A percentile compares a stretch with the other conserved stretches of the same genome.
phyloP scores from a whole-genome alignment of 1,139 yeast genomes.

The Komagataea norvegica region DNA sequence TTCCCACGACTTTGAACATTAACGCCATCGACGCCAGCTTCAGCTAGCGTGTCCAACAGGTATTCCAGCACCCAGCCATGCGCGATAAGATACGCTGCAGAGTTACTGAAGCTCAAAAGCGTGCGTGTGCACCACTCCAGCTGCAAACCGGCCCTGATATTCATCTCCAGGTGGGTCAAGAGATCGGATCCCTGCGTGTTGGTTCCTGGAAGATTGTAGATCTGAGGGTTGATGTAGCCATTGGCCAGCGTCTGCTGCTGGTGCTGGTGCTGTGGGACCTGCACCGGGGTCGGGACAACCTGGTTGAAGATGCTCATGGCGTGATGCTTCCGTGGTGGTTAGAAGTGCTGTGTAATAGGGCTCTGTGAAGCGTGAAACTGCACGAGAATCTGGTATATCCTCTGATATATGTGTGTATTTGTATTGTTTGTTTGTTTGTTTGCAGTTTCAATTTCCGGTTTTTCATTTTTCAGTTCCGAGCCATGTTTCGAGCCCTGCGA shows the following conservation, averaged over 20 bases:
- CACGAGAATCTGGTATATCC: no score
- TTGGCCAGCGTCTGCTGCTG: conserved; percentile 1
- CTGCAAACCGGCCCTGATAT: conserved; percentile 20
- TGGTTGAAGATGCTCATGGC: conserved; percentile 7
- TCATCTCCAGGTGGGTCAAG: conserved; percentile 23
- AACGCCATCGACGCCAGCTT: conserved; percentile 14
- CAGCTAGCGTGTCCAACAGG: conserved; percentile 13
- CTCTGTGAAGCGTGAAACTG: no score
- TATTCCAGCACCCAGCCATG: conserved; percentile 24
- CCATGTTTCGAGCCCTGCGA: no score
- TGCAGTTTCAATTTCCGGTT: no score
- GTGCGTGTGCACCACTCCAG: conserved; percentile 25
- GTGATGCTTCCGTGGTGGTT: neutral
- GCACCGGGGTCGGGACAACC: conserved; percentile 11
- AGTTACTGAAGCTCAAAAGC: conserved; percentile 20
- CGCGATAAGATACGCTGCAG: conserved; percentile 19
- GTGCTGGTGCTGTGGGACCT: conserved; percentile 8
- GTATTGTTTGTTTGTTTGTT: no score
- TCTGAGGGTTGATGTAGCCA: conserved; percentile 5
- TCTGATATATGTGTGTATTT: no score
- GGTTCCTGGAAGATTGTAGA: conserved; percentile 21
- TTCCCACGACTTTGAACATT: conserved; percentile 16
- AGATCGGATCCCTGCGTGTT: conserved; percentile 24
- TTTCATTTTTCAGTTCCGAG: no score
- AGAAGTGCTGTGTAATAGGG: no score